Conservation (phyloP, 139 green algal genomes). For the Chlorella sorokiniana region DNA sequence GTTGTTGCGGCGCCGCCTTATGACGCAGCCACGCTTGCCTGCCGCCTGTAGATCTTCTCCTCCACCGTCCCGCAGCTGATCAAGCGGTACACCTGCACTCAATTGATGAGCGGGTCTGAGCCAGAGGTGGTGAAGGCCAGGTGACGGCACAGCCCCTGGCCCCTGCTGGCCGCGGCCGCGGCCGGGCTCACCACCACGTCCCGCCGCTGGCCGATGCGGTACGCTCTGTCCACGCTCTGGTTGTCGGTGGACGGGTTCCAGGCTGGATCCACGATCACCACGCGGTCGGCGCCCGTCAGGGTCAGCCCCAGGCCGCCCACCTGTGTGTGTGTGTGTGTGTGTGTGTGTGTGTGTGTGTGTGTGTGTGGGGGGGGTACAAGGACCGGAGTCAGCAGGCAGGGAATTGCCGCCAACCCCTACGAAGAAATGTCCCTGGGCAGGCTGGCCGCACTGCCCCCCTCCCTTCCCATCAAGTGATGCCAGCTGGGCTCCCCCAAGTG, state of each 20-base stretch:
- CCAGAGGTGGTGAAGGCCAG: background rate
- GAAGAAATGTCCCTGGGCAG: no score
- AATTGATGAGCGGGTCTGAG: slow-evolving; percentile 40
- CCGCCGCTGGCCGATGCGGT: slow-evolving; percentile 79
- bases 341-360: no score
- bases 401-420: no score
- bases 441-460: no score
- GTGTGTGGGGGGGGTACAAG: no score
- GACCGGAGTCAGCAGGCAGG: no score
- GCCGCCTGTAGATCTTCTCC: slow-evolving; percentile 78
- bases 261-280: slow-evolving; percentile 78
- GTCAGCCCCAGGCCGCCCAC: slow-evolving; percentile 95
- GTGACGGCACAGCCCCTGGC: background rate
- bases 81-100: slow-evolving; percentile 87
- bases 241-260: slow-evolving; percentile 77
- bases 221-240: slow-evolving; percentile 86
- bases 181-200: background rate
- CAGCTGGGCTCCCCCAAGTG: no score
- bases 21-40: background rate
- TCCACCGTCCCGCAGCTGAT: slow-evolving; percentile 90
- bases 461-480: no score
- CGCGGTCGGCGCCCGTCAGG: slow-evolving; percentile 90
- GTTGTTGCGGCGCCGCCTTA: no score
- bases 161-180: no score
- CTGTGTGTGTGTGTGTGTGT: no score